These are phyloP conservation scores for Debaryomyces nepalensis DNA, from an alignment of 1,139 yeast genomes.

Conservation along the genomic window DNA sequence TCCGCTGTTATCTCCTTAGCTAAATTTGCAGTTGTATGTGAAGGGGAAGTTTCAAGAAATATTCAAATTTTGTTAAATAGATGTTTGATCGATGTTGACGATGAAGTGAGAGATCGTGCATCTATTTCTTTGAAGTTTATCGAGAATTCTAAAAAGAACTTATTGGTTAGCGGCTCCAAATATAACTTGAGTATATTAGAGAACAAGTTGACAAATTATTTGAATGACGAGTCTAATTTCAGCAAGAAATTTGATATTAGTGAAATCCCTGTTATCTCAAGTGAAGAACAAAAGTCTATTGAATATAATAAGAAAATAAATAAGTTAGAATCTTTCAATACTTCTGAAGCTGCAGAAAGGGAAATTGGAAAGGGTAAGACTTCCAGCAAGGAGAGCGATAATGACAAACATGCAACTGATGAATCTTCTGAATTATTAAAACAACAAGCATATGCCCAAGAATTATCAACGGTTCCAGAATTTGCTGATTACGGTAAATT, in stretches of 20 bases:
- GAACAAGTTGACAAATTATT: constrained; percentile 72
- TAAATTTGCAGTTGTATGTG: constrained; percentile 84
- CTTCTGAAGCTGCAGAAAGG: constrained; percentile 19
- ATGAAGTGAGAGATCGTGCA: constrained; percentile 98
- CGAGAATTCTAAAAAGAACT: constrained; percentile 51
- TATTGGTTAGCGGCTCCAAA: constrained; percentile 68
- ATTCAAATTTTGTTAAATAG: constrained; percentile 78
- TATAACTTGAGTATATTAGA: constrained; percentile 82
- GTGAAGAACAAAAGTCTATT: constrained; percentile 66
- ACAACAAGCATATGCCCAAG: constrained; percentile 69
- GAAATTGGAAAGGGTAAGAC: constrained; percentile 12
- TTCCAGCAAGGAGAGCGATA: constrained; percentile 19
- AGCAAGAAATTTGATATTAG: constrained; percentile 70
- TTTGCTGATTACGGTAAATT: constrained; percentile 72
- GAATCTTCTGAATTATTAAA: constrained; percentile 50
- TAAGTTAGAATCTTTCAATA: constrained; percentile 42
- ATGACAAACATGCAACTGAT: constrained; percentile 21
- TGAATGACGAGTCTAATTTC: constrained; percentile 64
- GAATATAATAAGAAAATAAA: constrained; percentile 62
- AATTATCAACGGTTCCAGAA: constrained; percentile 69
- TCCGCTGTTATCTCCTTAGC: constrained; percentile 94
- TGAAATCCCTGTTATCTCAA: constrained; percentile 63
- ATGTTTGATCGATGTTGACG: constrained; percentile 88
- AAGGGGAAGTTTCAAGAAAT: constrained; percentile 66
- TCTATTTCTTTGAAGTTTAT: constrained; percentile 79